Percentiles rank a stretch among this genome's conserved stretches.
Evolutionary conservation across 371 early-diverging fungal genomes (phyloP).

Genomic region (Rhizopus delemar): DNA sequence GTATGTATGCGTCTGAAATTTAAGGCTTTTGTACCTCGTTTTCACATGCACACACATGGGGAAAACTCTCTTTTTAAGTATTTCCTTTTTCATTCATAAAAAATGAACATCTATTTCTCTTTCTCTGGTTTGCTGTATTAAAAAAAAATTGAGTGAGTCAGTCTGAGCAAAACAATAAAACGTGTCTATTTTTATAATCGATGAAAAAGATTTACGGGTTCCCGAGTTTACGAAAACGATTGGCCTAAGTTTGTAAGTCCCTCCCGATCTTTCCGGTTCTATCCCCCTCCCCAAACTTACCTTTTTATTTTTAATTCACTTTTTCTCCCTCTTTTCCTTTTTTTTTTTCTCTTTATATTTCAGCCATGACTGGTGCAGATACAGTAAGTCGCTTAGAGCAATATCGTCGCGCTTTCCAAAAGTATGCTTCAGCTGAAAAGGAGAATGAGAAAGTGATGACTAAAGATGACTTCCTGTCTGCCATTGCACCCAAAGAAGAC

Average conservation of each 20-base stretch:
- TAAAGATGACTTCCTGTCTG: slow-evolving; percentile 68
- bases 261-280: slow-evolving; percentile 25
- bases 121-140: no score
- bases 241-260: slow-evolving; percentile 21
- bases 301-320: neutral
- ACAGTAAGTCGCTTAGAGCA: slow-evolving; percentile 39
- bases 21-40: no score
- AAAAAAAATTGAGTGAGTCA: no score
- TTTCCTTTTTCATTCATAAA: no score
- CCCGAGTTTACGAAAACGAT: slow-evolving; percentile 4
- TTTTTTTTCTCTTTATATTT: neutral
- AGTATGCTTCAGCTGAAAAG: slow-evolving; percentile 61
- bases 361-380: slow-evolving; percentile 12
- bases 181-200: neutral
- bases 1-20: no score
- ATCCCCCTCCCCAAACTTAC: neutral
- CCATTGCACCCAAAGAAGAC: slow-evolving; percentile 69
- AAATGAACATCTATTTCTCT: no score
- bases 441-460: slow-evolving; percentile 68
- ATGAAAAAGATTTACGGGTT: neutral
- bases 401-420: slow-evolving; percentile 63
- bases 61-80: no score
- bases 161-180: neutral
- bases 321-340: slow-evolving; percentile 6
- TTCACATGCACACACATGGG: no score